Percentiles rank a stretch among this genome's conserved stretches.
These are phyloP conservation scores for Pichia kluyveri DNA, from an alignment of 805 yeast genomes.

Conservation along the genomic window DNA sequence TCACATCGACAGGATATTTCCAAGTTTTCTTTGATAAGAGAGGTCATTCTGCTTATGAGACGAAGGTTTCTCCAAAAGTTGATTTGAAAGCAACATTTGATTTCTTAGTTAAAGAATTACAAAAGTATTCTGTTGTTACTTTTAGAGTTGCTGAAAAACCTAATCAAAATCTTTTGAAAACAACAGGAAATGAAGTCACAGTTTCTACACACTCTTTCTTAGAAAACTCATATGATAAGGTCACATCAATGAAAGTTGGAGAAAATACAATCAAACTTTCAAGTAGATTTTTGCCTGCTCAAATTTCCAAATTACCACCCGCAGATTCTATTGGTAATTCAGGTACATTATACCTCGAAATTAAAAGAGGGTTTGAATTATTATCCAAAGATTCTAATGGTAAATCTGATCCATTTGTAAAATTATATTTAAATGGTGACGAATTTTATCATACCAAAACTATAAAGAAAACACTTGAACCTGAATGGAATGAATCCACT, in stretches of 20 bases:
- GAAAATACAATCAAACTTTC: conserved; percentile 45
- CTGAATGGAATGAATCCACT: conserved; percentile 77
- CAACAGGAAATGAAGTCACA: conserved; percentile 50
- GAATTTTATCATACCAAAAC: conserved; percentile 68
- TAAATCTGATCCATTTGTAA: conserved; percentile 84
- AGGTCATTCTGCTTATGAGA: conserved; percentile 55
- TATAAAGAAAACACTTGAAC: conserved; percentile 78
- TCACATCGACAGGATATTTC: conserved; percentile 51
- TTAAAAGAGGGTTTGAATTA: conserved; percentile 56
- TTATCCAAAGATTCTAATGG: conserved; percentile 88
- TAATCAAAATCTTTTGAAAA: conserved; percentile 45
- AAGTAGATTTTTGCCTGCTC: conserved; percentile 73
- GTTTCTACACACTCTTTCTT: conserved; percentile 62
- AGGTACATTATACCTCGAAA: conserved; percentile 58
- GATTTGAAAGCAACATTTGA: conserved; percentile 51
- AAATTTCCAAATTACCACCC: conserved; percentile 51
- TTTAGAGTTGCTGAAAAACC: conserved; percentile 54
- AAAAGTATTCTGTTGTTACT: conserved; percentile 50
- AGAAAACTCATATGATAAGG: conserved; percentile 53
- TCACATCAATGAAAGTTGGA: conserved; percentile 43
- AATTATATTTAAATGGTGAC: conserved; percentile 57
- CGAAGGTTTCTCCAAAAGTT: conserved; percentile 37
- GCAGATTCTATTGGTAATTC: conserved; percentile 67
- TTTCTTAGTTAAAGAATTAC: conserved; percentile 66
- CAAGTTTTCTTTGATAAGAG: conserved; percentile 73